Evolutionary conservation across 768 basidiomycete species (phyloP).

Genomic region (Amanita rubescens): DNA sequence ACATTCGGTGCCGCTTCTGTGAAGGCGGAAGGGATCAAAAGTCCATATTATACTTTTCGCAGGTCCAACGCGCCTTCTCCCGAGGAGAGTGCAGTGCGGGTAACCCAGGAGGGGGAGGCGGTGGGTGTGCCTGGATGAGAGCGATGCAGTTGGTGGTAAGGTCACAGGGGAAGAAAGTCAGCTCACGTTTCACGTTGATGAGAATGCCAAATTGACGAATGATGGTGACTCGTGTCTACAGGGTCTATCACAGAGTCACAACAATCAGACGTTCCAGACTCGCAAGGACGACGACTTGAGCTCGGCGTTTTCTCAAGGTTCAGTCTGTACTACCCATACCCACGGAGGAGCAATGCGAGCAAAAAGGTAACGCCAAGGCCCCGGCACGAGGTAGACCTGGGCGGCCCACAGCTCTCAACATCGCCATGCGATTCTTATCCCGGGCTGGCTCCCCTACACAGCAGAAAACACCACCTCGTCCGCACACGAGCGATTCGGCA

Average conservation of each 20-base stretch:
- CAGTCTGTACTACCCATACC: not conserved
- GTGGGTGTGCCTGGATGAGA: not conserved
- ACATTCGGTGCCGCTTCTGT: not conserved
- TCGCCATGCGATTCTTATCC: conserved; percentile 7
- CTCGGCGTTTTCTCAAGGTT: not conserved
- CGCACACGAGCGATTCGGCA: not conserved
- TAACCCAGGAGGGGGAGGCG: not conserved
- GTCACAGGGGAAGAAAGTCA: conserved; percentile 4
- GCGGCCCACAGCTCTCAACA: not conserved
- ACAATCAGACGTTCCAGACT: not conserved
- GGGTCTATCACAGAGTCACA: conserved; percentile 2
- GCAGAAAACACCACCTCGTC: not conserved
- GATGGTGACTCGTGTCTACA: conserved; percentile 2
- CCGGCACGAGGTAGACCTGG: not conserved
- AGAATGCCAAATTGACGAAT: conserved; percentile 6
- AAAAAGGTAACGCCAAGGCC: not conserved
- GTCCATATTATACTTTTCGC: conserved; percentile 5
- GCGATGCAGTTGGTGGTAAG: not conserved
- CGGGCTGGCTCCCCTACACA: conserved; percentile 2
- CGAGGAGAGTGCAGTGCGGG: conserved; percentile 1
- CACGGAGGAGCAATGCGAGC: not conserved
- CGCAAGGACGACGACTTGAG: not conserved
- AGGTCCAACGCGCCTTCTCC: conserved; percentile 5
- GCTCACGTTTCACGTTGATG: conserved; percentile 8
- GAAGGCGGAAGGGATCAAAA: conserved; percentile 5